Evolutionary conservation across 192 early-diverging fungal genomes (phyloP), one percentile per base, ranked within the genome.

Genomic region (Rhizoclosmatium sp.): DNA sequence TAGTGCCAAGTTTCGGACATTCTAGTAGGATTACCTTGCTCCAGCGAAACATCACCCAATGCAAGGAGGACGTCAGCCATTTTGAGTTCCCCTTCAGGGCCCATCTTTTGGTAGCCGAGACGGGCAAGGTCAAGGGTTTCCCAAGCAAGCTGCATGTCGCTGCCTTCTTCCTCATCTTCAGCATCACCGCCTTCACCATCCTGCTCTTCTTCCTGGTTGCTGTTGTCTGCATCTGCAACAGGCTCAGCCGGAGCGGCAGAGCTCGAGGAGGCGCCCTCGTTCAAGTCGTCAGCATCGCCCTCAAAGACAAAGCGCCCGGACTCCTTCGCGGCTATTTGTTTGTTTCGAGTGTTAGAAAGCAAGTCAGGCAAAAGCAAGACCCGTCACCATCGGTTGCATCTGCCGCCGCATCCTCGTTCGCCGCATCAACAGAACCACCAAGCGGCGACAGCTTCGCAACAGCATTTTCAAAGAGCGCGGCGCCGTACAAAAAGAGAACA

Each of bases 21-120:
- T 9, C 5, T 48, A 45, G 4, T 44, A 49, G 41, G 2, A 2
- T 83, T 89, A 87, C 93, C 94, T 7, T 91, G 91, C 82, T 97
- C 96, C 69, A 97, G 83, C 4, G 93, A 95, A 4, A 97, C 90
- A 79, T 97, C 96, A 47, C 96, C 95, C 41, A 97, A 85, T 0
- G 88, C 86, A 70, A 94, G 81, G 75, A 92, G 89, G 71, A 95
- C 83, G 84, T 93, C 91, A 44, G 92, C 88, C 74, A 92, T 85
- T 49, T 88, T 82, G 7, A 76, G 80, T 7, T 81, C 59, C 61
- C 80, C 79, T 5, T 51, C 54, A 49, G 41, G 9, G 2, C 76
- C 86, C 19, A 74, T 65, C 31, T 93, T 89, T 64, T 87, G 84
- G 61, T 93, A 95, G 4, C 95, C 92, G 2, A 95, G 85, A 40